Base-by-base conservation (phyloP, 139 green algal genomes). In the Chloropicon primus region DNA sequence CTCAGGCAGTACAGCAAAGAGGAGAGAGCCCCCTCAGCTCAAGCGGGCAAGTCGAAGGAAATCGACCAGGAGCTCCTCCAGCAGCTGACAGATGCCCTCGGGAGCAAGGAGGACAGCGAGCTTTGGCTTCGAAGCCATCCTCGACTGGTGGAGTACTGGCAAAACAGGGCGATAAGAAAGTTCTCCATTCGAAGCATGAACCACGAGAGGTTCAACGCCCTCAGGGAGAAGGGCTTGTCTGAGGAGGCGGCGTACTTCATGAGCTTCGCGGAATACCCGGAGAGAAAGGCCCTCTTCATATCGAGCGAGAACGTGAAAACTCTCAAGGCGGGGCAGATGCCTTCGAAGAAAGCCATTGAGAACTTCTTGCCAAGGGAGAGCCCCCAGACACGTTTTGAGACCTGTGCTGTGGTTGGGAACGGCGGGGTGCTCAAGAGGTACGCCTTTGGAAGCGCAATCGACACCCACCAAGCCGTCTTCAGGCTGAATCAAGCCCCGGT, bases 391-490 rank as follows among this genome's bases (percentile, higher is more conserved):
- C 5, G 17, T 5, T 62, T 62, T 62, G 17, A 17, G 5, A 53
- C 73, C 23, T 76, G 73, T 25, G 73, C 73, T 23, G 28, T 76
- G 17, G 73, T 76, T 2, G 73, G 73, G 2, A 76, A 76, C 73
- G 27, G 25, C 22, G 73, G 73, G 17, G 73, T 76, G 2, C 25
- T 28, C 21, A 27, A 28, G 21, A 24, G 27, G 2, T 54, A 27
- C 25, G n/a, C 73, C 21, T 76, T 54, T 28, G 73, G 73, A n/a
- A 21, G 25, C 5, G 73, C 27, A 27, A 76, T 76, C 24, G 73
- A 76, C 73, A 25, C 23, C 5, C 73, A 76, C 73, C 24, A 76
- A 24, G 73, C 73, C n/a, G 73, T 76, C 2, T 28, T 76, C 2
- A 2, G 73, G 23, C 27, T 76, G 24, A 76, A 76, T 28, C 73